A percentile compares a stretch with the other conserved stretches of the same genome.
Evolutionary conservation across 169 alveolate genomes (phyloP).

Genomic region (Cryptosporidium tyzzeri): DNA sequence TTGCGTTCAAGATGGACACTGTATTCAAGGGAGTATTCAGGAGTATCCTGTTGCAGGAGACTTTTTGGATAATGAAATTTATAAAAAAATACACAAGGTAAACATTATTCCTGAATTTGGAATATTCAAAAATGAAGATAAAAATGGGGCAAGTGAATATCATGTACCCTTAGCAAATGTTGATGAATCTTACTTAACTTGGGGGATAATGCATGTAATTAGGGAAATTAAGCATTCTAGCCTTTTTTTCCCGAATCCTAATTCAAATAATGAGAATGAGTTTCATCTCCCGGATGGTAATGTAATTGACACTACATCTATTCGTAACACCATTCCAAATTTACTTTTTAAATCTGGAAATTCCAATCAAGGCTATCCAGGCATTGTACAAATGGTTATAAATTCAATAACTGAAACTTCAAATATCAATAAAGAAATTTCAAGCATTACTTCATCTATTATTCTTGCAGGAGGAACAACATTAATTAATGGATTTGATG

Average conservation of each 20-base stretch:
- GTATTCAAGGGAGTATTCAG: slow-evolving; percentile 53
- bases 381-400: slow-evolving; percentile 60
- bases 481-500: slow-evolving; percentile 58
- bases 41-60: slow-evolving; percentile 74
- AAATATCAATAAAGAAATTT: slow-evolving; percentile 22
- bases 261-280: background rate
- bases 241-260: slow-evolving; percentile 23
- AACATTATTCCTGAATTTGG: slow-evolving; percentile 68
- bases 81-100: slow-evolving; percentile 40
- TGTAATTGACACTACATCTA: slow-evolving; percentile 50
- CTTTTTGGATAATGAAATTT: slow-evolving; percentile 54
- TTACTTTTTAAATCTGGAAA: slow-evolving; percentile 33
- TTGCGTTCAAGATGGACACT: slow-evolving; percentile 73
- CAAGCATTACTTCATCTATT: slow-evolving; percentile 45
- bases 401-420: slow-evolving; percentile 41
- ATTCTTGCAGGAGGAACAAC: slow-evolving; percentile 69
- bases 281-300: slow-evolving; percentile 68
- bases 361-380: slow-evolving; percentile 53
- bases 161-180: slow-evolving; percentile 39
- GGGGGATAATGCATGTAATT: slow-evolving; percentile 52
- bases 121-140: background rate
- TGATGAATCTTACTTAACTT: slow-evolving; percentile 41
- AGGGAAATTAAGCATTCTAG: slow-evolving; percentile 54
- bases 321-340: slow-evolving; percentile 51
- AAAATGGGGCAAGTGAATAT: background rate